Conservation (phyloP, 1,139 yeast species). For the Hemisphaericaspora lyxosophila region DNA sequence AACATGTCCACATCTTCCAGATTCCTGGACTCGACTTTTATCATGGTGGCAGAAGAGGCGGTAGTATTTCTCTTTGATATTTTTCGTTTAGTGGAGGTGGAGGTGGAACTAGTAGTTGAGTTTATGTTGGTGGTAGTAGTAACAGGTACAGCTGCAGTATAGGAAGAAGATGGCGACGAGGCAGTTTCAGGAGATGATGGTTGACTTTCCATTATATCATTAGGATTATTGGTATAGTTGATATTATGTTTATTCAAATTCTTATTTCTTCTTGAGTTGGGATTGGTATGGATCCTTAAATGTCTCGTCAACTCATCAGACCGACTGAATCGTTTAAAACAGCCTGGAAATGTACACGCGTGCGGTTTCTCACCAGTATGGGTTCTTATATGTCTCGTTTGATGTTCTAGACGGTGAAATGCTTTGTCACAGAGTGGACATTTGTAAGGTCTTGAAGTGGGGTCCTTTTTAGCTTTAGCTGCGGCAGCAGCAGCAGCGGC, state of each 20-base stretch:
- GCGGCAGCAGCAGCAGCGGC: constrained; percentile 16
- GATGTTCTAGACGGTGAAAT: constrained; percentile 64
- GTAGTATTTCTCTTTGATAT: background rate
- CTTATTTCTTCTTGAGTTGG: constrained; percentile 41
- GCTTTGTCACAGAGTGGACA: constrained; percentile 64
- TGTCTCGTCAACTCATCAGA: constrained; percentile 72
- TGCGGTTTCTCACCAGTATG: constrained; percentile 79
- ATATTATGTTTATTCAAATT: constrained; percentile 16
- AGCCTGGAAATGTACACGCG: constrained; percentile 66
- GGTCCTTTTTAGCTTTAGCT: constrained; percentile 19
- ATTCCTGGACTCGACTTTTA: background rate
- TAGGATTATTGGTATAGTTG: constrained; percentile 6
- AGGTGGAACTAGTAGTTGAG: background rate
- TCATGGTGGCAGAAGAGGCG: no score
- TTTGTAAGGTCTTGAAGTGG: constrained; percentile 46
- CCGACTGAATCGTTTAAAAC: constrained; percentile 64
- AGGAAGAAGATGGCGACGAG: constrained; percentile 1
- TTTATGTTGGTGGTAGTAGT: constrained; percentile 3
- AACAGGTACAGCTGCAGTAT: background rate
- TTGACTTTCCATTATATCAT: constrained; percentile 1
- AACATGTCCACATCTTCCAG: background rate
- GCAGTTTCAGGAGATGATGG: constrained; percentile 3
- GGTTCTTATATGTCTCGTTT: constrained; percentile 68
- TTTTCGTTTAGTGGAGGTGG: constrained; percentile 1
- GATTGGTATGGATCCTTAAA: constrained; percentile 61